Base-by-base conservation (phyloP, 2,329 filamentous ascomycete genomes). In the Verticillium dahliae region DNA sequence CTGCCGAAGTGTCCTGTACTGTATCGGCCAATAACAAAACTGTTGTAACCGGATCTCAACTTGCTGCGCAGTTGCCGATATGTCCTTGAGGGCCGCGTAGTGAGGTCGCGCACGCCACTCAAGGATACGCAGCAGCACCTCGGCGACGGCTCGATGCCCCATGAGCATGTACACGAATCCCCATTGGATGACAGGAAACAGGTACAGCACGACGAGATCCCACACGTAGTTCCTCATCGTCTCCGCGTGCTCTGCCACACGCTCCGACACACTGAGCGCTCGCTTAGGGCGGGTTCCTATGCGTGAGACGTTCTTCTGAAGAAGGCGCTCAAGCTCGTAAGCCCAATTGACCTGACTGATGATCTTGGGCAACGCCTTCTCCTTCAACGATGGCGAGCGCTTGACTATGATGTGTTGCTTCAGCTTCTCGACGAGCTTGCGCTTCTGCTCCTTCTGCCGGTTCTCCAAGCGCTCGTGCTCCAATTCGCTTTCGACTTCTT, bases 11-110 rank as follows among this genome's bases (percentile, higher is more conserved):
- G 92, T 98, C 54, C 94, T 83, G 72, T 98, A 97, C 73, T 99
- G 94, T 75, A 96, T 92, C 2, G 95, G 96, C 93, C 94, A 98
- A 74, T 99, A 99, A 75, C 94, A 98, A 72, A 98, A 98, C 72
- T 99, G 95, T 72, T 98, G 92, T 27, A 99, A 82, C 5, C 95
- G 90, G 66, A 99, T 97, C 75, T 99, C 95, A 39, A 99, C 88
- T 75, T 99, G 95, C 73, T 99, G 95, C 31, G 95, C 95, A 0
- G 94, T 98, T 14, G 95, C 95, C 37, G 93, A 98, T 55, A 98
- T 87, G 72, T 99, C 95, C 73, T 98, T 98, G 61, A 99, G 78
- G 0, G 95, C 95, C 50, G 92, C 88, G 58, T 88, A 89, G 52
- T 90, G 88, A 7, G 91, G 90, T 56, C 89, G 85, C 31, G 87